Evolutionary conservation across 2,329 filamentous ascomycete genomes (phyloP), one percentile per base, ranked within the genome.

Genomic region (Aspergillus tanneri): DNA sequence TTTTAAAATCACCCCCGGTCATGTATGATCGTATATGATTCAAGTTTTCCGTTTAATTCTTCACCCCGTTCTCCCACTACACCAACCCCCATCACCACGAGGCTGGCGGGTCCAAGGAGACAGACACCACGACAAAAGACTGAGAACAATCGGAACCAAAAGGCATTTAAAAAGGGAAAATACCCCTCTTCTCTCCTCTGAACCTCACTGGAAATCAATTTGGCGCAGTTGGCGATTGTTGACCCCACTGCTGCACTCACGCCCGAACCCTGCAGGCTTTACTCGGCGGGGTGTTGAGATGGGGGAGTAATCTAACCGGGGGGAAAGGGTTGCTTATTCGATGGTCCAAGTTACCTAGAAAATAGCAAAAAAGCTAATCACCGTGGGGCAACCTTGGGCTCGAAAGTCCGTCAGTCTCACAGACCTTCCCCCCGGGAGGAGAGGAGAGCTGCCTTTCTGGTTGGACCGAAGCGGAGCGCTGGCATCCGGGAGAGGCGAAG

Each of bases 311-410:
- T n/a, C n/a, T n/a, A n/a, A n/a, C n/a, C n/a, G n/a, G n/a, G n/a
- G n/a, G n/a, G n/a, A n/a, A n/a, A n/a, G 27, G 46, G 46, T 34
- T 35, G 41, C 45, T 37, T 27, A 47, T 47, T 47, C 45, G 45
- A 47, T 38, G 30, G 32, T 23, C 36, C 23, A 24, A 22, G 14
- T 38, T 30, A 36, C 43, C 36, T 24, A 46, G 36, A 46, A 35
- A 25, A 30, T 24, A n/a, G 8, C 8, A 16, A 18, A 46, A 46
- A 25, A 30, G 30, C 42, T 37, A 30, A n/a, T 34, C 10, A 32
- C 43, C 43, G 43, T 25, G 43, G 43, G 43, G 43, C 43, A 46
- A 23, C n/a, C 21, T 37, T 16, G 16, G 30, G 30, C 4, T 36
- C 23, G 14, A 22, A 44, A 32, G 23, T n/a, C n/a, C n/a, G n/a